These are phyloP conservation scores for Usnea hakonensis DNA, from an alignment of 495 filamentous ascomycete genomes.

Conservation along the genomic window DNA sequence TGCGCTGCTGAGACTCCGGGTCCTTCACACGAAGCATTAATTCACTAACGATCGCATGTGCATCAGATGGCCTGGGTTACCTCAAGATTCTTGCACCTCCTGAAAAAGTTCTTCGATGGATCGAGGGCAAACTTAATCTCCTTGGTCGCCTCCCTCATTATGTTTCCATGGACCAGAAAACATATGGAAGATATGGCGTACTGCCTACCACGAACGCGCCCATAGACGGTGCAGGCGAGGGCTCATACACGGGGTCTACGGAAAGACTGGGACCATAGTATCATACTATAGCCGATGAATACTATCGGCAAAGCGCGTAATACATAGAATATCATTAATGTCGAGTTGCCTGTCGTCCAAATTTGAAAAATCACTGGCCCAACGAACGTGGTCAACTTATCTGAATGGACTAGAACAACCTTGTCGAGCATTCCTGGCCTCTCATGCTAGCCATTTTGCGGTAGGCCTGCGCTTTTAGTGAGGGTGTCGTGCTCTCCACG, in stretches of 20 bases:
- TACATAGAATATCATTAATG: background rate
- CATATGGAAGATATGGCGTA: slow-evolving; percentile 89
- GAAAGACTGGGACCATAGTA: slow-evolving; percentile 57
- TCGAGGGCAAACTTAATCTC: slow-evolving; percentile 78
- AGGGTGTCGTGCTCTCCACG: too few relatives aligned
- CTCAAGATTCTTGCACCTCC: slow-evolving; percentile 78
- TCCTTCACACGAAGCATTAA: background rate
- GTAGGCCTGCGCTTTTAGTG: too few relatives aligned
- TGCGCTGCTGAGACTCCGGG: background rate
- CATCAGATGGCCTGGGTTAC: slow-evolving; percentile 69
- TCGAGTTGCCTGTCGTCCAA: background rate
- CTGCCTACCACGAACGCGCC: slow-evolving; percentile 53
- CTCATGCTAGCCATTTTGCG: background rate
- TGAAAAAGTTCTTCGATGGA: slow-evolving; percentile 69
- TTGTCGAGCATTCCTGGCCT: background rate
- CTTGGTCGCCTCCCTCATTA: slow-evolving; percentile 78
- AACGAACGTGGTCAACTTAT: too few relatives aligned
- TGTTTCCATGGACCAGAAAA: slow-evolving; percentile 89
- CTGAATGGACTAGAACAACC: background rate
- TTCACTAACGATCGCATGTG: background rate
- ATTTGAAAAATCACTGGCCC: too few relatives aligned
- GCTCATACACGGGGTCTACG: slow-evolving; percentile 45
- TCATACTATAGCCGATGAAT: background rate
- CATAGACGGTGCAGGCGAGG: slow-evolving; percentile 29
- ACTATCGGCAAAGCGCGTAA: background rate